Base-by-base conservation (phyloP, 129 eudicot species). In the Escallonia herrerae region DNA sequence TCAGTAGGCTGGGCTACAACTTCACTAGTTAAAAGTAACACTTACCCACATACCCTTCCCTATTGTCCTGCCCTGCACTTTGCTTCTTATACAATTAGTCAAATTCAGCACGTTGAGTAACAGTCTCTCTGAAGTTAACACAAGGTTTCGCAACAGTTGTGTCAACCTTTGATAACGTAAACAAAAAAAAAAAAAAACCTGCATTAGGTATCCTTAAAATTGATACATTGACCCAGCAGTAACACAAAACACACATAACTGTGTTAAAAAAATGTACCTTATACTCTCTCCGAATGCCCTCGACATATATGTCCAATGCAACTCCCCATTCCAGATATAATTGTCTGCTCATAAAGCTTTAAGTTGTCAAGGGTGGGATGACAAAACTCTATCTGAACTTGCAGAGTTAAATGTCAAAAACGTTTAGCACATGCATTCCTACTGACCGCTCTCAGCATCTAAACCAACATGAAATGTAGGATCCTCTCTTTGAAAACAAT, bases 1-100 rank as follows among this genome's bases (percentile, higher is more conserved):
- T 22, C 33, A 22, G 33, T 22, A 22, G 33, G 33, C 33, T 22
- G 33, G 33, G 33, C 33, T 22, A 22, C 33, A 22, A 22, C 33
- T 22, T 22, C 33, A 22, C 33, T 22, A 22, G 33, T 22, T 22
- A 22, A 22, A 22, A 22, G 33, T 22, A 22, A 65, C 14, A n/a
- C 82, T 74, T 83, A 89, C 99, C 99, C 99, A 33, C 84, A 77
- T 37, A 94, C 99, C 68, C 95, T 74, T 73, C 99, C 99, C 41
- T 89, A 94, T 73, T 94, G 99, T 66, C 99, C 99, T 89, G 97
- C 39, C 99, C 99, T 70, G 97, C 99, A 76, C 83, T 83, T 85
- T 94, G 99, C 74, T 94, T 94, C 82, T 94, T 94, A 66, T 94
- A 97, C 70, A 86, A 71, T 78, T 94, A 94, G 80, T 94, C 99